Base-by-base conservation (phyloP, 768 basidiomycete species). In the Boletus vermiculosoides region DNA sequence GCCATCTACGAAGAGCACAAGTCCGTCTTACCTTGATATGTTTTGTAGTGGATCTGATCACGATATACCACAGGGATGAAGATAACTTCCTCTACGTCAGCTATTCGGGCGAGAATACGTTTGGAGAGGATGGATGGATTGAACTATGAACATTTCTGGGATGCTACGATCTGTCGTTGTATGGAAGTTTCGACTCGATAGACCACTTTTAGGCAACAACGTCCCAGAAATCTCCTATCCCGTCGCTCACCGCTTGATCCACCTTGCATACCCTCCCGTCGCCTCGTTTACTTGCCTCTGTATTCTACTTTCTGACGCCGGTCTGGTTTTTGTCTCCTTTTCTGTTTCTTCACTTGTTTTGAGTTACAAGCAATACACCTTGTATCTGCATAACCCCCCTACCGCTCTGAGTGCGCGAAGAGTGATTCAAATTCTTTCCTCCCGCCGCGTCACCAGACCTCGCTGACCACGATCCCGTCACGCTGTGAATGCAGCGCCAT, bases 1-100 rank as follows among this genome's bases (percentile, higher is more conserved):
- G 87, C 93, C 54, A 98, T 99, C 69, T 99, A 99, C 68, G 97
- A 99, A 76, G 97, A 99, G 76, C 96, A 99, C 83, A 98, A 98
- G 95, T 98, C 60, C 68, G 92, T 81, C 15, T 16, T 61, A 10
- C 40, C 23, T 52, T 44, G 16, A 28, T 34, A 51, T 49, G 18
- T 45, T 45, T 51, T 58, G n/a, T 20, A 28, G 20, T 51, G 42
- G 20, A 61, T 54, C 71, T 78, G 63, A 77, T 66, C 34, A 52
- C 15, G 20, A 45, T 60, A 5, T 55, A 50, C 54, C 22, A 22
- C 60, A 98, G 95, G 83, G 97, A 99, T 65, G 97, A 99, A 73
- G 97, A 99, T 72, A 94, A 94, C 60, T 99, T 99, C 84, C 81
- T 99, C 41, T 99, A 98, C 70, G 94, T 99, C 59, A 92, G 92